Base-by-base conservation (phyloP, 1,284 basidiomycete species). In the Rhodotorula sp. region DNA sequence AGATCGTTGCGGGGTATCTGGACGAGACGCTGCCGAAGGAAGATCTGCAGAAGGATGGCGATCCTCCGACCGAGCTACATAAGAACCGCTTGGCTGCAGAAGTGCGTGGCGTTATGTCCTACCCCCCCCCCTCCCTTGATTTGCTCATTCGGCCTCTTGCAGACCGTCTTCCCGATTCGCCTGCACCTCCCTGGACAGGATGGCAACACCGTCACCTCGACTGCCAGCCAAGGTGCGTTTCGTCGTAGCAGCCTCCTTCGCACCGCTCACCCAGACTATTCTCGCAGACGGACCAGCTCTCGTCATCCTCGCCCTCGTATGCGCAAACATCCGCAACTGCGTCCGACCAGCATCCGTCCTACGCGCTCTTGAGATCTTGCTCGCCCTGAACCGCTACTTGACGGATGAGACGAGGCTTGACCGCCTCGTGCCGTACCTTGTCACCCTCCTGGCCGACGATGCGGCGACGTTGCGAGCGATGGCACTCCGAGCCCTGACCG, bases 341-440 rank as follows among this genome's bases (percentile, higher is more conserved):
- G 83, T 86, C 20, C 84, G 93, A 5, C 92, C 96, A 0, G 91
- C 89, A 46, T 92, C 92, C 11, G 92, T 94, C 79, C 81, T 92
- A 37, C 88, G 87, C 50, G 91, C 90, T 0, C 81, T 99, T 59
- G 93, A 97, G 75, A 84, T 97, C 16, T 88, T 97, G 66, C 84
- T 97, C 26, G 91, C 92, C 2, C 83, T 98, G 9, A 86, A 87
- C 6, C 85, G 86, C 2, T 89, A 91, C 77, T 84, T 99, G 46
- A 91, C 90, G 0, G 96, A 99, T 78, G 95, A 98, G 79, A 92
- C 93, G 22, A 95, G 95, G 78, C 83, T 99, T 57, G 96, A 99
- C 79, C 87, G 94, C 6, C 87, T 98, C 80, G 83, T 97, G 2
- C 96, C 96, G 0, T 98, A 92, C 76, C 86, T 96, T 34, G 88